These are phyloP conservation scores for Pyrus betulifolia DNA, from an alignment of 306 rosid genomes.

Conservation along the genomic window DNA sequence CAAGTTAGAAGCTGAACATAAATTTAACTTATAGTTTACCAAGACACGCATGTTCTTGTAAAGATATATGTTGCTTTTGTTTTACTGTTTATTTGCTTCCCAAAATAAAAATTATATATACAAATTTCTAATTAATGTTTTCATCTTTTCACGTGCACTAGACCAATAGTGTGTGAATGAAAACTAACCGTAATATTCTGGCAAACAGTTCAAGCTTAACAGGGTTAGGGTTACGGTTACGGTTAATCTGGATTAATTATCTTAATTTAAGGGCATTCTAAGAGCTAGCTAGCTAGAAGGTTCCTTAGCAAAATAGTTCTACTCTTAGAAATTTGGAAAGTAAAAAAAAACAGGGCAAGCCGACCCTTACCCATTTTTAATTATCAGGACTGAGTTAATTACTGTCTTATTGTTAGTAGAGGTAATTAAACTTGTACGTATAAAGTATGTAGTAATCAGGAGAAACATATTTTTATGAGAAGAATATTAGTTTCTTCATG, in stretches of 20 bases:
- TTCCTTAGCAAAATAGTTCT: neutral
- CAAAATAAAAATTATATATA: neutral
- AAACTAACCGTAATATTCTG: neutral
- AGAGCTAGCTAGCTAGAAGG: neutral
- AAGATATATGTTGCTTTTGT: neutral
- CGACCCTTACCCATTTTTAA: neutral
- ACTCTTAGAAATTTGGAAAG: neutral
- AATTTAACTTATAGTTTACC: neutral
- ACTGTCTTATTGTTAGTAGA: neutral
- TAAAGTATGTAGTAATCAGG: neutral
- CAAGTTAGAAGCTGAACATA: neutral
- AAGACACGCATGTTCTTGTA: neutral
- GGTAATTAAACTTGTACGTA: neutral
- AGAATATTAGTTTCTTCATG: conserved; percentile 46
- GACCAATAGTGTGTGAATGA: neutral
- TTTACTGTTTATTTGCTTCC: neutral
- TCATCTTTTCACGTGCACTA: neutral
- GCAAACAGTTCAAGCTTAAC: neutral
- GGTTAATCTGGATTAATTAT: neutral
- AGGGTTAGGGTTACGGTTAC: neutral
- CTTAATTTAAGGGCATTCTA: neutral
- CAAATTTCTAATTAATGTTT: neutral
- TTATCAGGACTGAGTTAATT: neutral
- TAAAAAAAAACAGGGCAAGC: neutral
- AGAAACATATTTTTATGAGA: conserved; percentile 1